Evolutionary conservation across 1,284 basidiomycete species (phyloP).

Genomic region (Microbotryum violaceum): DNA sequence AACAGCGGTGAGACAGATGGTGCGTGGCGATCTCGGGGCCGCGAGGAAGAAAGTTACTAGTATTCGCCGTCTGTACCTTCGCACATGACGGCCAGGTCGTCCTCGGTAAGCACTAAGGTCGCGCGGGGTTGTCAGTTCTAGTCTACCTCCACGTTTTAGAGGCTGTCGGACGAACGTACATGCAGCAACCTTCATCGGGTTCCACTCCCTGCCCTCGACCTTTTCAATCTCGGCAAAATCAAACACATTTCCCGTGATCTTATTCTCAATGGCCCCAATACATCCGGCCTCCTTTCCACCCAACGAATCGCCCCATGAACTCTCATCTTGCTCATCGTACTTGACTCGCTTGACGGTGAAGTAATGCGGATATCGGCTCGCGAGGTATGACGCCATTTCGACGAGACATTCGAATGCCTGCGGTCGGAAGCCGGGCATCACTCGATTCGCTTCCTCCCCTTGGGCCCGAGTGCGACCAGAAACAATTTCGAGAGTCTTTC

Average conservation of each 20-base stretch:
- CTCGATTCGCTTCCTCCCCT: not conserved
- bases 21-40: slow-evolving; percentile 38
- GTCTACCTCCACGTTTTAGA: slow-evolving; percentile 3
- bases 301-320: slow-evolving; percentile 36
- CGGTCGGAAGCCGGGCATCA: slow-evolving; percentile 11
- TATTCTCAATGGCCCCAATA: slow-evolving; percentile 46
- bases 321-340: slow-evolving; percentile 50
- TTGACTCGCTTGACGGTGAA: slow-evolving; percentile 9
- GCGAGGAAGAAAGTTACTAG: slow-evolving; percentile 61
- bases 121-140: not conserved
- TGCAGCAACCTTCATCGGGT: slow-evolving; percentile 56
- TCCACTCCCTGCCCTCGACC: slow-evolving; percentile 40
- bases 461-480: slow-evolving; percentile 3
- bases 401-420: slow-evolving; percentile 21
- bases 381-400: slow-evolving; percentile 23
- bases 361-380: slow-evolving; percentile 13
- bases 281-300: slow-evolving; percentile 14
- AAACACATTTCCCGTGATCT: slow-evolving; percentile 50
- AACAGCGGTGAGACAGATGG: slow-evolving; percentile 50
- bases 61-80: slow-evolving; percentile 62
- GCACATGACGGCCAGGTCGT: slow-evolving; percentile 68
- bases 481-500: slow-evolving; percentile 4
- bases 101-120: slow-evolving; percentile 46
- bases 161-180: slow-evolving; percentile 44
- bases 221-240: slow-evolving; percentile 44